Conservation (phyloP, 768 basidiomycete genomes). For the Exsudoporus frostii region DNA sequence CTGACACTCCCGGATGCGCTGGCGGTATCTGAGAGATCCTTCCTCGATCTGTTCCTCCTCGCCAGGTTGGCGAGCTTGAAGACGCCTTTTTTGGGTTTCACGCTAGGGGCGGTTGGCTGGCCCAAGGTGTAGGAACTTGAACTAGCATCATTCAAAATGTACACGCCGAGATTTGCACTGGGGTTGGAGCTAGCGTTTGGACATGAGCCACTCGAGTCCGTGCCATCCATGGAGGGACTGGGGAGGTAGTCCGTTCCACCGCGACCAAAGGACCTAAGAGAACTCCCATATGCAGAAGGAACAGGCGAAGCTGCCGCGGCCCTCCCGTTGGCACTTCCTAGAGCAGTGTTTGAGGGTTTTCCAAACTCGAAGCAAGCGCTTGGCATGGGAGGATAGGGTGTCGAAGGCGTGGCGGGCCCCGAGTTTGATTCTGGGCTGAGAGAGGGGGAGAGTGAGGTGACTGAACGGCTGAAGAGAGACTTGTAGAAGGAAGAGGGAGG, state of each 20-base stretch:
- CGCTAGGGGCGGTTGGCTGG: not conserved
- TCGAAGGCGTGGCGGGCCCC: conserved; percentile 21
- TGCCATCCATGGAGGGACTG: conserved; percentile 22
- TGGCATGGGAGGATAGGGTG: conserved; percentile 7
- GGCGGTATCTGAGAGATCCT: conserved; percentile 24
- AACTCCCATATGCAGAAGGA: conserved; percentile 17
- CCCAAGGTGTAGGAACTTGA: conserved; percentile 12
- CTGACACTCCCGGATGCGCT: conserved; percentile 14
- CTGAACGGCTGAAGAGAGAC: conserved; percentile 42
- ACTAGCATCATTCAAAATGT: conserved; percentile 15
- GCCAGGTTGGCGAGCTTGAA: conserved; percentile 37
- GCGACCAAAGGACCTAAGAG: conserved; percentile 15
- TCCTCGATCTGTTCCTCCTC: conserved; percentile 32
- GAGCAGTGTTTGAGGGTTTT: not conserved
- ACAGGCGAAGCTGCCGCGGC: conserved; percentile 12
- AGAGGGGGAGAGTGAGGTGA: conserved; percentile 48
- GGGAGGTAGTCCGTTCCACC: conserved; percentile 8
- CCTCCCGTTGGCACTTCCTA: conserved; percentile 2
- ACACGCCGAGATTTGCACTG: conserved; percentile 2
- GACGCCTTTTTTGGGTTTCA: conserved; percentile 29
- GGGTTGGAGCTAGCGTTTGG: conserved; percentile 3
- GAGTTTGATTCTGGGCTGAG: conserved; percentile 19
- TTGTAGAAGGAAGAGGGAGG: conserved; percentile 17
- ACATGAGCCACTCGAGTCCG: conserved; percentile 26
- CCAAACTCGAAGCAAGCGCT: not conserved